phyloP scores from a whole-genome alignment of 225 moss, liverwort and hornwort genomes.

The Antitrichia curtipendula region DNA sequence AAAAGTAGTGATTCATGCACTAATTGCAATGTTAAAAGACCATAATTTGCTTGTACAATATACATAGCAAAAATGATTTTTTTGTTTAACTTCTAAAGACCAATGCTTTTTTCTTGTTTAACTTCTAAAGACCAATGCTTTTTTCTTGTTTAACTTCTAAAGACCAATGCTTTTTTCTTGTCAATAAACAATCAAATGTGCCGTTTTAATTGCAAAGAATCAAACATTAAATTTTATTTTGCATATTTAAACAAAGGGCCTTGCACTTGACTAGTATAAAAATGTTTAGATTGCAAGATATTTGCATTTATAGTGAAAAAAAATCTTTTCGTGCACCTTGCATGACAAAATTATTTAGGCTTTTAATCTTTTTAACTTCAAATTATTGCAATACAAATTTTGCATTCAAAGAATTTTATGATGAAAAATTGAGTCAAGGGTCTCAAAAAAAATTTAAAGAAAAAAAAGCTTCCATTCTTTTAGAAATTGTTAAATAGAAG shows the following conservation, averaged over 20 bases:
- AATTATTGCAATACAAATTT: neutral
- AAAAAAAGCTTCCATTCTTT: too few species aligned
- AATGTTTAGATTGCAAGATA: neutral
- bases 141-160: neutral
- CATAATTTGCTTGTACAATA: too few species aligned
- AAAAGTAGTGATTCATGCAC: too few species aligned
- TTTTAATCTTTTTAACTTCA: neutral
- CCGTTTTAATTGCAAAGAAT: rapidly evolving
- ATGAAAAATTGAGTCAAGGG: rapidly evolving
- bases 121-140: neutral
- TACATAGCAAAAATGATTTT: too few species aligned
- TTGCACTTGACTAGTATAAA: neutral
- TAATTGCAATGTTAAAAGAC: too few species aligned
- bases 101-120: neutral
- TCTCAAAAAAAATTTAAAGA: rapidly evolving
- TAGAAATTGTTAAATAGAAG: neutral
- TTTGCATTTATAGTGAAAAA: neutral
- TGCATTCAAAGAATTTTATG: neutral
- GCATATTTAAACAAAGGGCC: too few species aligned
- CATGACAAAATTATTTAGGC: neutral
- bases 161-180: neutral
- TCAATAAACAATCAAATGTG: neutral
- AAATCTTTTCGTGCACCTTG: neutral
- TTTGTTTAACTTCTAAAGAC: neutral
- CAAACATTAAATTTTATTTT: neutral